Evolutionary conservation across 371 early-diverging fungal species (phyloP).

Genomic region (Syncephalastrum monosporum): DNA sequence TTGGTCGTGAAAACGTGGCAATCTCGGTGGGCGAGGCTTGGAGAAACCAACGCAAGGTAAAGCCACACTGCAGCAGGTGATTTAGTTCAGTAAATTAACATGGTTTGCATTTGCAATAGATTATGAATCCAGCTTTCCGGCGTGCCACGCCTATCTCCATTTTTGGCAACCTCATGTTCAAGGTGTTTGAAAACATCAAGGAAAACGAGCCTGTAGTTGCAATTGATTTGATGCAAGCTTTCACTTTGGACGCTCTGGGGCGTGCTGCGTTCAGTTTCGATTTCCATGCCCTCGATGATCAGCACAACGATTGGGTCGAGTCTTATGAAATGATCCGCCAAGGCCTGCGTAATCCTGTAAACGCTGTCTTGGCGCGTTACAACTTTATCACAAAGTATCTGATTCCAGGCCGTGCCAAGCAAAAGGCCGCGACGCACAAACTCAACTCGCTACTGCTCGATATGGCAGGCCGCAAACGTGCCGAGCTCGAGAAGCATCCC

Average conservation of each 20-base stretch:
- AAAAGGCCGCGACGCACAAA: conserved; percentile 10
- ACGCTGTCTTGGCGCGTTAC: not conserved
- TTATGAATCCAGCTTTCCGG: conserved; percentile 40
- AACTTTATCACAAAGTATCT: too few species aligned
- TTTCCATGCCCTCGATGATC: conserved; percentile 22
- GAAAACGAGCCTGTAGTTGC: not conserved
- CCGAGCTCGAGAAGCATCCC: not conserved
- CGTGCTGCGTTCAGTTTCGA: conserved; percentile 39
- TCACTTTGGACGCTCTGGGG: conserved; percentile 39
- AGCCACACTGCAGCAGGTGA: too few species aligned
- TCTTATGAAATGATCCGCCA: conserved; percentile 17
- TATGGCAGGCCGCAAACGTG: too few species aligned
- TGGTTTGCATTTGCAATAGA: too few species aligned
- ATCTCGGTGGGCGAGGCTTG: too few species aligned
- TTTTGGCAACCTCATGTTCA: conserved; percentile 21
- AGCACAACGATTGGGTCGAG: conserved; percentile 23
- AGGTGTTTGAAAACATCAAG: conserved; percentile 23
- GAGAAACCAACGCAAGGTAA: too few species aligned
- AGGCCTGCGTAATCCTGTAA: not conserved
- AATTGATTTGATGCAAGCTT: conserved; percentile 13
- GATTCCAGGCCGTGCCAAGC: too few species aligned
- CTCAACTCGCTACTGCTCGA: too few species aligned
- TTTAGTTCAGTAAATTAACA: too few species aligned
- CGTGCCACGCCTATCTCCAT: conserved; percentile 30
- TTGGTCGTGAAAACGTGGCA: too few species aligned